Evolutionary conservation across 192 early-diverging fungal genomes (phyloP), one percentile per base, ranked within the genome.

Genomic region (Backusella australiensis): DNA sequence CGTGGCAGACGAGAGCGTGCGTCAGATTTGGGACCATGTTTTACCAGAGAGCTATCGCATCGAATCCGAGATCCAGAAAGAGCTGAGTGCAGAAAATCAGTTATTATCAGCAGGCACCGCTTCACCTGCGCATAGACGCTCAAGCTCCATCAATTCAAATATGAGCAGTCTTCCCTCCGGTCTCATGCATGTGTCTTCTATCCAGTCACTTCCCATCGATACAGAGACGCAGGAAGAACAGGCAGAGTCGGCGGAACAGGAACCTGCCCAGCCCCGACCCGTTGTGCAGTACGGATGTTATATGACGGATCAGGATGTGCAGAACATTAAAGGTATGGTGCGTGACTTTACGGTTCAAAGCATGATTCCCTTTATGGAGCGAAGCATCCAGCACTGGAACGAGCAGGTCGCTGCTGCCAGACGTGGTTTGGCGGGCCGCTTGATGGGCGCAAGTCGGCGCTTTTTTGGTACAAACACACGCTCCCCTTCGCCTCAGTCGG

Each of bases 371-470:
- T 91, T 90, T 77, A 97, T 98, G 97, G 93, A 97, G 76, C 83
- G 93, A 32, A 92, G 89, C 69, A 90, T 97, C 67, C 92, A 93
- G 34, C 86, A 90, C 36, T 94, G 94, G 89, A 97, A 96, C 84
- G 96, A 97, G 74, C 93, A 97, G 85, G 94, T 97, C 0, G 96
- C 94, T 19, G 90, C 89, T 69, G 87, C 94, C 36, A 86, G 97
- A 66, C 87, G 96, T 71, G 96, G 96, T 2, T 79, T 99, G 35
- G 94, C 96, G 1, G 96, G 96, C 5, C 89, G 96, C 4, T 85
- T 99, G 46, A 94, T 96, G 72, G 94, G 90, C 4, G 95, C 91
- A 0, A 89, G 93, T 39, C 85, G 94, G 11, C 90, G 95, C 69
- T 96, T 95, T 78, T 96, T 98, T 86, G 94, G 94, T 69, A 82